These are phyloP conservation scores for Zelopaecilomyces penicillatus DNA, from an alignment of 2,329 filamentous ascomycete species.

Conservation along the genomic window DNA sequence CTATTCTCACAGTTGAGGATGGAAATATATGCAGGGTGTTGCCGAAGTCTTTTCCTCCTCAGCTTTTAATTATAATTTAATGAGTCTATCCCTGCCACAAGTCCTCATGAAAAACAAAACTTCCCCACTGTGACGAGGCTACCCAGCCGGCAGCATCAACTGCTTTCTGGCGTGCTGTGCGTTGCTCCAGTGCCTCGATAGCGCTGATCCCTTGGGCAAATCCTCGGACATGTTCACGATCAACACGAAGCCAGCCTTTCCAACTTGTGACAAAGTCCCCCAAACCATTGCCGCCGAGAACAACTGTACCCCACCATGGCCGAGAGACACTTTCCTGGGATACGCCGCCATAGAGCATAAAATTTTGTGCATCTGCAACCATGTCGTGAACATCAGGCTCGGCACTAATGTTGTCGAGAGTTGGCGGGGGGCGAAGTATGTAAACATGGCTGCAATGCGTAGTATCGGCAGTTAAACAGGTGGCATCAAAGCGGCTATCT, in stretches of 20 bases:
- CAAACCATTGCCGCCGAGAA: constrained; percentile 35
- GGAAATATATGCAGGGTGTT: no score
- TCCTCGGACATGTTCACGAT: constrained; percentile 31
- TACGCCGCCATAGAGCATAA: constrained; percentile 41
- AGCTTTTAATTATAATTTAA: no score
- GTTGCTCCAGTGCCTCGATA: constrained; percentile 37
- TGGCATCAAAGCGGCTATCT: constrained; percentile 46
- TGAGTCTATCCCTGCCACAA: neutral
- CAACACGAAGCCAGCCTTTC: constrained; percentile 46
- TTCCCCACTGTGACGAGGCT: constrained; percentile 41
- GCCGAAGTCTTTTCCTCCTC: no score
- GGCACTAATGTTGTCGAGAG: constrained; percentile 6
- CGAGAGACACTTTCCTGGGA: constrained; percentile 34
- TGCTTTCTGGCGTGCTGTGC: constrained; percentile 28
- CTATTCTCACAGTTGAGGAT: no score
- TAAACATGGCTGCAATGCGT: constrained; percentile 42
- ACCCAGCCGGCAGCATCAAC: constrained; percentile 38
- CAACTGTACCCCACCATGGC: constrained; percentile 51
- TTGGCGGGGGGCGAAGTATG: constrained; percentile 34
- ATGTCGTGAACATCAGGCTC: constrained; percentile 24
- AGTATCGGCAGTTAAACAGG: constrained; percentile 30
- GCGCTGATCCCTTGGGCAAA: constrained; percentile 32
- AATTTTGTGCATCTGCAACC: constrained; percentile 33
- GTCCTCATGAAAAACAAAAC: constrained; percentile 32
- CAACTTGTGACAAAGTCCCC: constrained; percentile 25